phyloP scores from a whole-genome alignment of 2,329 filamentous ascomycete species.

The Alternaria infectoria region DNA sequence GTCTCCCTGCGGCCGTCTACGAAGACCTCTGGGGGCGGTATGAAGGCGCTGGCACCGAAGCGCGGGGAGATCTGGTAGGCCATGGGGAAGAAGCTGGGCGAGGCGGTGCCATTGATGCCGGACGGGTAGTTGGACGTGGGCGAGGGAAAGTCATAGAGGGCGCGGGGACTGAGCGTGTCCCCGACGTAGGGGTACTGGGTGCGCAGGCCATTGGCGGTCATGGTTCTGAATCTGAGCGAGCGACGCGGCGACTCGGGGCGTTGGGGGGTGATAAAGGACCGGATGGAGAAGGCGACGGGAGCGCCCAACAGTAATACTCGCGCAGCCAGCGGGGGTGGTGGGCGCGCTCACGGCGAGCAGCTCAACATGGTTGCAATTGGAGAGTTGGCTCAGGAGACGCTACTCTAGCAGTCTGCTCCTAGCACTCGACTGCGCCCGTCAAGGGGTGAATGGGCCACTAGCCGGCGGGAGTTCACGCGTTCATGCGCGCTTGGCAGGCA shows the following conservation, averaged over 20 bases:
- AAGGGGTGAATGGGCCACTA: slow-evolving; percentile 13
- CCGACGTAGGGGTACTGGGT: slow-evolving; percentile 43
- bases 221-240: slow-evolving; percentile 18
- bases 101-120: slow-evolving; percentile 34
- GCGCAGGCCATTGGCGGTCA: slow-evolving; percentile 45
- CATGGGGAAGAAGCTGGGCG: slow-evolving; percentile 46
- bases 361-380: slow-evolving; percentile 25
- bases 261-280: slow-evolving; percentile 28
- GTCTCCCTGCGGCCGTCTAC: slow-evolving; percentile 38
- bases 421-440: slow-evolving; percentile 1
- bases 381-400: slow-evolving; percentile 2
- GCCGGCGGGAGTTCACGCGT: slow-evolving; percentile 6
- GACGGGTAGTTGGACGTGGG: slow-evolving; percentile 48
- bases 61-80: slow-evolving; percentile 46
- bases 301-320: slow-evolving; percentile 31
- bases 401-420: background rate
- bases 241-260: slow-evolving; percentile 17
- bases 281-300: slow-evolving; percentile 28
- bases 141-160: slow-evolving; percentile 46
- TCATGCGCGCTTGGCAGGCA: slow-evolving; percentile 14
- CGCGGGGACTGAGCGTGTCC: slow-evolving; percentile 41
- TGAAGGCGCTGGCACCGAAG: slow-evolving; percentile 45
- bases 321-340: slow-evolving; percentile 30
- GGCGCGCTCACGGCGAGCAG: slow-evolving; percentile 37
- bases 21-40: slow-evolving; percentile 48